Percentiles rank a stretch among this genome's conserved stretches.
phyloP scores from a whole-genome alignment of 495 filamentous ascomycete genomes.

The Usnea hakonensis region DNA sequence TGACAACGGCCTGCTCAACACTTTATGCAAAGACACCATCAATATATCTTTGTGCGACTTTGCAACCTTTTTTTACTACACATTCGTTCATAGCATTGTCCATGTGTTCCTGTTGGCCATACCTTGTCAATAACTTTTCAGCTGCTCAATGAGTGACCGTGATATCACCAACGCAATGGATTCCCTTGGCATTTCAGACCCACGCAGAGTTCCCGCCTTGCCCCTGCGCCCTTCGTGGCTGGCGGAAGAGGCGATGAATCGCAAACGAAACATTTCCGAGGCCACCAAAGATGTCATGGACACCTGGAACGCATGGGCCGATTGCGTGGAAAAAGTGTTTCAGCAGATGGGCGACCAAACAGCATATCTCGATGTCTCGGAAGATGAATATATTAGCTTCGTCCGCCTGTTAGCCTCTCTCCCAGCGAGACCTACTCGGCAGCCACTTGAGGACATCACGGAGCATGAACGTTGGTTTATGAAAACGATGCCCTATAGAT shows the following conservation, averaged over 20 bases:
- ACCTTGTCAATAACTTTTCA: background rate
- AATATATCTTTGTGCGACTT: background rate
- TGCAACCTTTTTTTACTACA: background rate
- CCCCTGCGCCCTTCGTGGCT: slow-evolving; percentile 1
- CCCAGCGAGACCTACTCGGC: slow-evolving; percentile 5
- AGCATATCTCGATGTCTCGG: background rate
- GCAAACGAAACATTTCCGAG: background rate
- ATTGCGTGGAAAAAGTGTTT: slow-evolving; percentile 2
- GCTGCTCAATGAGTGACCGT: background rate
- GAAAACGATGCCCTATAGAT: background rate
- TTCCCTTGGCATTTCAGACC: background rate
- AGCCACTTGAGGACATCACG: background rate
- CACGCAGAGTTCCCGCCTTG: background rate
- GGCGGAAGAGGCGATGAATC: background rate
- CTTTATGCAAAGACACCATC: background rate
- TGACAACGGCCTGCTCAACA: background rate
- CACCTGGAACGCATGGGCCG: slow-evolving; percentile 4
- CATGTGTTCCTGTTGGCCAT: background rate
- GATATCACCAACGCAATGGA: background rate
- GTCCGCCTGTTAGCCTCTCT: background rate
- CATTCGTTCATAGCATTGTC: background rate
- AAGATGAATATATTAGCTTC: slow-evolving; percentile 6
- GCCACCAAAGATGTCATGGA: background rate
- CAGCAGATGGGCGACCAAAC: slow-evolving; percentile 6
- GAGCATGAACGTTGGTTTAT: background rate